Evolutionary conservation across 345 rosid species (phyloP).

Genomic region (Acer campestre): DNA sequence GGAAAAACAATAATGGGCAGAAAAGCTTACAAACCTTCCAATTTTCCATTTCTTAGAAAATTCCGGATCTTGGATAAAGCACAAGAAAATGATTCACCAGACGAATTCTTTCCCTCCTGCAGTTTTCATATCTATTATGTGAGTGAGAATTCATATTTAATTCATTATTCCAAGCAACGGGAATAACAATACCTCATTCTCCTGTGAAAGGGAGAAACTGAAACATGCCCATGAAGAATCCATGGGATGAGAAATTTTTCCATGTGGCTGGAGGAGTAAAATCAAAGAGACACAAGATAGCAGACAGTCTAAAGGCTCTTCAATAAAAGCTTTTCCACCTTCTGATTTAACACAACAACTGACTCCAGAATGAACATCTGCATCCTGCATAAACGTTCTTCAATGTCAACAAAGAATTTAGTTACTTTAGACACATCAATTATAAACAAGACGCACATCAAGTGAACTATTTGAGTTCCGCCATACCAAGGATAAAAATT

Average conservation of each 20-base stretch:
- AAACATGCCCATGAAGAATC: constrained; percentile 61
- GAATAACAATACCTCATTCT: constrained; percentile 60
- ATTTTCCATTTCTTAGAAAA: constrained; percentile 46
- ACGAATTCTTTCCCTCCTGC: constrained; percentile 56
- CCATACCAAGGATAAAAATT: background rate
- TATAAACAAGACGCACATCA: constrained; percentile 1
- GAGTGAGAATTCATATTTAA: constrained; percentile 7
- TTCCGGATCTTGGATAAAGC: constrained; percentile 58
- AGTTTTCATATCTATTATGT: constrained; percentile 21
- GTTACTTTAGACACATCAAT: background rate
- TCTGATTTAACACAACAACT: constrained; percentile 54
- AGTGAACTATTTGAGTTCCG: constrained; percentile 12
- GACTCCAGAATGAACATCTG: constrained; percentile 54
- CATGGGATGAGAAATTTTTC: constrained; percentile 37
- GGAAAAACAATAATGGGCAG: background rate
- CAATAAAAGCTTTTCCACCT: constrained; percentile 49
- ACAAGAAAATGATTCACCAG: constrained; percentile 54
- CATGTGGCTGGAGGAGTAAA: constrained; percentile 60
- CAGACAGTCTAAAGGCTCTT: constrained; percentile 80
- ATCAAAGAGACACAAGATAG: constrained; percentile 77
- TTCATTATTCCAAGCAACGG: constrained; percentile 12
- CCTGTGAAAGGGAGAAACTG: constrained; percentile 90
- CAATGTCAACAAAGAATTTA: constrained; percentile 7
- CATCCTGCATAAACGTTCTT: constrained; percentile 45
- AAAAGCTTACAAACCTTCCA: constrained; percentile 52